A percentile compares a stretch with the other conserved stretches of the same genome.
These are phyloP conservation scores for Phytophthora pseudosyringae DNA, from an alignment of 352 stramenopile species.

Conservation along the genomic window DNA sequence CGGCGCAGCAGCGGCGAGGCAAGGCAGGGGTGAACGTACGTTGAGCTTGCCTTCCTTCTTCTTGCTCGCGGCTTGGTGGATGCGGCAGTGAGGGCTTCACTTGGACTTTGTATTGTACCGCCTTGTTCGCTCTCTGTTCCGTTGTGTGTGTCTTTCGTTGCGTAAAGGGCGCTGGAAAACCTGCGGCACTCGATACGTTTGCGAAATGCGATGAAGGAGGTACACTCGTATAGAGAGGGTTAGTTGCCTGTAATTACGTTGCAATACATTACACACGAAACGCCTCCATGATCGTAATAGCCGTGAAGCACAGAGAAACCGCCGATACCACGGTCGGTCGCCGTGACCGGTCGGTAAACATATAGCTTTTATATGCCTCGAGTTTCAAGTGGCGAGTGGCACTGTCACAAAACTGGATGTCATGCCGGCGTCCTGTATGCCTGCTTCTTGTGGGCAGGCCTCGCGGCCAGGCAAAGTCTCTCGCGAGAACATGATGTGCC, in stretches of 20 bases:
- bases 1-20: not conserved
- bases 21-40: not conserved
- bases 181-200: not conserved
- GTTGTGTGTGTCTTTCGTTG: constrained; percentile 33
- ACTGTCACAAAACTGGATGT: no score
- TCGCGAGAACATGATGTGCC: no score
- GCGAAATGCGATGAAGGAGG: not conserved
- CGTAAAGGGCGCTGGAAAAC: not conserved
- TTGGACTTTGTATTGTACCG: constrained; percentile 38
- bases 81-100: constrained; percentile 17
- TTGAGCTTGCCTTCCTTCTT: not conserved
- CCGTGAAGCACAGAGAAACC: not conserved
- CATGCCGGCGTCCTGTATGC: no score
- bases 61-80: constrained; percentile 13
- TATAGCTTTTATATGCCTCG: constrained; percentile 33
- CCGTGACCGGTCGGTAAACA: constrained; percentile 30
- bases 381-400: constrained; percentile 7
- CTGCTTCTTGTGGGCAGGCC: no score
- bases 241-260: not conserved
- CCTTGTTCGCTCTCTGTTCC: constrained; percentile 36
- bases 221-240: not conserved
- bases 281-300: no score
- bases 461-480: no score
- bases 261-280: no score
- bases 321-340: constrained; percentile 31